These are phyloP conservation scores for Boletus pseudopeckii DNA, from an alignment of 768 basidiomycete species.

Conservation along the genomic window DNA sequence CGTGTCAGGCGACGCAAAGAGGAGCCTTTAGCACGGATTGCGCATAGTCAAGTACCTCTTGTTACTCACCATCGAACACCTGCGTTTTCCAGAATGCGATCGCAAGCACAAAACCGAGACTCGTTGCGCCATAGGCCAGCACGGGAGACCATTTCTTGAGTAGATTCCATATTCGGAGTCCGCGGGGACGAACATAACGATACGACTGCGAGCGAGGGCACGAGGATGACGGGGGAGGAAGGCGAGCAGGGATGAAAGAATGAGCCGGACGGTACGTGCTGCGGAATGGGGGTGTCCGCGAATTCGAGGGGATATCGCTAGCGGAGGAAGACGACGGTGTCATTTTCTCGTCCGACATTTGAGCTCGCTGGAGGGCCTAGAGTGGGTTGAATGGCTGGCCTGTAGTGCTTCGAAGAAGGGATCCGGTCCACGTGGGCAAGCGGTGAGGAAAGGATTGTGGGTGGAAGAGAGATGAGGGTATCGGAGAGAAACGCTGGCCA, in stretches of 20 bases:
- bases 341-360: conserved; percentile 26
- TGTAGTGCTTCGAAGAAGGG: background rate
- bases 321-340: background rate
- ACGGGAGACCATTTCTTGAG: conserved; percentile 76
- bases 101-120: conserved; percentile 72
- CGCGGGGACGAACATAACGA: conserved; percentile 43
- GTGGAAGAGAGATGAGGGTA: too few relatives aligned
- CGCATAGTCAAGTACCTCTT: background rate
- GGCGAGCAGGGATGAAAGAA: conserved; percentile 20
- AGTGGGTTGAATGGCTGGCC: background rate
- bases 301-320: conserved; percentile 21
- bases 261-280: conserved; percentile 16
- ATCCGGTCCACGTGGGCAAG: conserved; percentile 8
- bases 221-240: conserved; percentile 11
- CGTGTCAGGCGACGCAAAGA: background rate
- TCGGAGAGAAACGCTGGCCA: too few relatives aligned
- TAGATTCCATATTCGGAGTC: conserved; percentile 54
- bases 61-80: conserved; percentile 70
- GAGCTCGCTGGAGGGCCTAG: background rate
- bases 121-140: conserved; percentile 73
- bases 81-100: conserved; percentile 81
- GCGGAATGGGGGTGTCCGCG: conserved; percentile 13
- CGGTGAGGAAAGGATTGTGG: background rate
- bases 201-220: conserved; percentile 19
- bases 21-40: conserved; percentile 1